Evolutionary conservation across 2,329 filamentous ascomycete species (phyloP), one percentile per base, ranked within the genome.

Genomic region (Aspergillus arachidicola): DNA sequence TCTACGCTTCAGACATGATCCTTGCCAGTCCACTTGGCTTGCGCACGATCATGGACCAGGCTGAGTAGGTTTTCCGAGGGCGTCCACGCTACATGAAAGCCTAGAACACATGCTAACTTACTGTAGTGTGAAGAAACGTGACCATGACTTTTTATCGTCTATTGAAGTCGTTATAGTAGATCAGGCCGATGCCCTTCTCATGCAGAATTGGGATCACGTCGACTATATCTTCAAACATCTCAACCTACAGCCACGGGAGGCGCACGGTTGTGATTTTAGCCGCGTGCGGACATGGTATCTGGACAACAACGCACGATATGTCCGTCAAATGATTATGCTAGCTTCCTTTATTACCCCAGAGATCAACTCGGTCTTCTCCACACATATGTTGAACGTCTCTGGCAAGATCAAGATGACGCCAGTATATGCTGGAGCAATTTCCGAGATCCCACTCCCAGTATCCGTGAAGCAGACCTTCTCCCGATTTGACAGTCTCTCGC

Each of bases 151-250:
- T 75, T 84, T 99, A 16, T 94, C 91, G 62, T 98, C 94, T 1
- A 92, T 99, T 71, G 95, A 99, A 79, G 79, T 99, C 58, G 89
- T 95, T 36, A 84, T 98, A 54, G 85, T 97, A 64, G 95, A 99
- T 76, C 94, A 98, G 78, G 91, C 93, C 14, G 94, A 98, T 77
- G 93, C 93, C 0, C 86, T 97, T 48, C 86, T 96, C 10, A 97
- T 97, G 93, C 95, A 99, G 77, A 98, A 97, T 76, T 98, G 94
- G 94, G 93, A 97, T 73, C 94, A 99, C 75, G 87, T 97, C 64
- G 92, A 96, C 76, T 92, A 91, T 75, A 91, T 97, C 71, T 94
- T 98, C 73, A 89, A 92, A 66, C 92, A 97, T 76, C 86, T 99
- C 66, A 99, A 99, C 76, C 84, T 91, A 26, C 92, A 96, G 72